A percentile compares a stretch with the other conserved stretches of the same genome.
Evolutionary conservation across 75 land plant genomes (phyloP).

Genomic region (Cupressus sempervirens): DNA sequence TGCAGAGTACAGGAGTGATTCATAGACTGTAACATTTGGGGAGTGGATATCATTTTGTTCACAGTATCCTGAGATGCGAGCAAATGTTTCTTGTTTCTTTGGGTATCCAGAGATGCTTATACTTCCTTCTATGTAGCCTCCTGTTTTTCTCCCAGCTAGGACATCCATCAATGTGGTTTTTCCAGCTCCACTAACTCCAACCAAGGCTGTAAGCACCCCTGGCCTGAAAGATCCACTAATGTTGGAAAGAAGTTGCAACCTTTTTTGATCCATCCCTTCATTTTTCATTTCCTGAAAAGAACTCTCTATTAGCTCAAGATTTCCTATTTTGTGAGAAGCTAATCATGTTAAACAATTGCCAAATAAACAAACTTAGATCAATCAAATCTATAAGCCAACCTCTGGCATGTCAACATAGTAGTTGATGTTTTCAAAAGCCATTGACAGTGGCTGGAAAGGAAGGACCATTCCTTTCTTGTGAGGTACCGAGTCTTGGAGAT

Average conservation of each 20-base stretch:
- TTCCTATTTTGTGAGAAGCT: neutral
- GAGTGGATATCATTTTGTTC: constrained; percentile 78
- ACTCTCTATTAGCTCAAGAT: neutral
- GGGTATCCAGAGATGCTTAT: constrained; percentile 68
- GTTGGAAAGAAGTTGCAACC: constrained; percentile 51
- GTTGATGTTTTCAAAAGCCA: constrained; percentile 26
- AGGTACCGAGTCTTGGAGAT: constrained; percentile 20
- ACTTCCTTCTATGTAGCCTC: constrained; percentile 60
- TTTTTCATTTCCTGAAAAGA: constrained; percentile 64
- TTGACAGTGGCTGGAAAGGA: constrained; percentile 34
- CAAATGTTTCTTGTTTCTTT: constrained; percentile 68
- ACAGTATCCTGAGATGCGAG: constrained; percentile 66
- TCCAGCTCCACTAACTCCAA: constrained; percentile 81
- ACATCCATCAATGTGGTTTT: constrained; percentile 84
- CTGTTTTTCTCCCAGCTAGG: constrained; percentile 69
- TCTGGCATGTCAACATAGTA: constrained; percentile 49
- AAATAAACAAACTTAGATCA: neutral
- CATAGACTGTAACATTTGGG: constrained; percentile 64
- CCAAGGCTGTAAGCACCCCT: constrained; percentile 65
- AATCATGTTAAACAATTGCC: neutral
- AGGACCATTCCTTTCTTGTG: constrained; percentile 31
- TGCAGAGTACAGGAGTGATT: constrained; percentile 63
- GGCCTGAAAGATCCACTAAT: constrained; percentile 76
- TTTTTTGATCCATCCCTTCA: constrained; percentile 52
- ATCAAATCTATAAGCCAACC: constrained; percentile 19